Evolutionary conservation across 805 yeast genomes (phyloP), one percentile per base, ranked within the genome.

Genomic region (Saturnispora galanensis): DNA sequence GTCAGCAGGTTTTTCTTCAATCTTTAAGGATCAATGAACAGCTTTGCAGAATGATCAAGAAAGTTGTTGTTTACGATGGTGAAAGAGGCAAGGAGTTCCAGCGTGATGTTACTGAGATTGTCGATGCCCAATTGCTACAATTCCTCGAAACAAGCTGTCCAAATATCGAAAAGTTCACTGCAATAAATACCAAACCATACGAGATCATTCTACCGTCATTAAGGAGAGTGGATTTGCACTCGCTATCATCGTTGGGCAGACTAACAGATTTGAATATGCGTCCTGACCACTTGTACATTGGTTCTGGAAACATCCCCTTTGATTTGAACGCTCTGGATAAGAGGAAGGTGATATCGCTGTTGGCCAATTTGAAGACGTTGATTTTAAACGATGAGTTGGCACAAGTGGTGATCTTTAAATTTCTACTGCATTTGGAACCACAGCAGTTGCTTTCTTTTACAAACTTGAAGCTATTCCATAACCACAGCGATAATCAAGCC

Each of bases 401-500:
- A 1, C 59, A 71, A 3, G 51, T 64, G 7, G 52, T 65, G 16
- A 53, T 73, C 6, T 51, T 73, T 12, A 43, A 43, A 26, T 43
- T 32, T 26, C 28, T 43, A n/a, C 6, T 57, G 3, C 56, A 58
- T 11, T 35, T 42, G 1, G 41, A 47, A 35, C 36, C 37, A n/a
- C 36, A 18, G 5, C n/a, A 21, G 8, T 43, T 52, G 18, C 38
- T 62, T 1, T 47, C 56, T 1, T 47, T 75, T 13, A 55, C 51
- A 15, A 52, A 62, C 3, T 52, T 76, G 31, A 66, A 65, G 34
- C 53, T 76, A 34, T 63, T 68, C 33, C 69, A 69, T 47, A 66
- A 69, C 35, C 80, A 76, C 52, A 74, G 72, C 1, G 58, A 65
- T 28, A 66, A 62, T 35, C 70, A 70, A 46, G 65, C 66, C 50